phyloP scores from a whole-genome alignment of 495 filamentous ascomycete genomes.

The Trichocladium antarcticum region DNA sequence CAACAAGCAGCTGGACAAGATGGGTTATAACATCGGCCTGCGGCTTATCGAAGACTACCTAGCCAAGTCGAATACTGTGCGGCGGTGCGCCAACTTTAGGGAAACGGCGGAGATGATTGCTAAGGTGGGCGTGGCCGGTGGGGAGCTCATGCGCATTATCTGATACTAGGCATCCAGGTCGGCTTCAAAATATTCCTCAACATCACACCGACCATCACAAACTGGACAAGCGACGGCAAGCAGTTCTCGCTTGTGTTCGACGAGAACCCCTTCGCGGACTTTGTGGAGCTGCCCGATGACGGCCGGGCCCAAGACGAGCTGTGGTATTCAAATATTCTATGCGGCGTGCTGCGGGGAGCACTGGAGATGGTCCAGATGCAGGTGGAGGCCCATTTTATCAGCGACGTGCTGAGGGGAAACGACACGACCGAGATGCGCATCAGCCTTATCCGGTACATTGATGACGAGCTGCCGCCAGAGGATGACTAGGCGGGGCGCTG shows the following conservation, averaged over 20 bases:
- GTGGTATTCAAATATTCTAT: conserved; percentile 97
- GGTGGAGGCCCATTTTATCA: conserved; percentile 93
- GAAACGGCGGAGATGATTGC: conserved; percentile 96
- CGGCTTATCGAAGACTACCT: conserved; percentile 96
- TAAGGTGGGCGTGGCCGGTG: conserved; percentile 48
- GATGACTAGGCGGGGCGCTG: conserved; percentile 54
- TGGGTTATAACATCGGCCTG: conserved; percentile 97
- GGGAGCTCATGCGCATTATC: neutral
- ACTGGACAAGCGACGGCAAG: conserved; percentile 92
- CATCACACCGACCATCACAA: conserved; percentile 86
- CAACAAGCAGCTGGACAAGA: conserved; percentile 95
- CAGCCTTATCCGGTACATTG: conserved; percentile 84
- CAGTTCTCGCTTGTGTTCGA: conserved; percentile 94
- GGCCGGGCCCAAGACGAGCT: conserved; percentile 91
- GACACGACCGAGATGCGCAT: conserved; percentile 97
- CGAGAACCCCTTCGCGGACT: conserved; percentile 93
- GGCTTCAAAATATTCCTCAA: conserved; percentile 99
- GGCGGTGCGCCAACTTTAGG: conserved; percentile 77
- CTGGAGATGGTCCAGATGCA: conserved; percentile 99
- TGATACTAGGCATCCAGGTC: conserved; percentile 43
- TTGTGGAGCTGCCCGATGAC: conserved; percentile 94
- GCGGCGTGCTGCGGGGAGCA: conserved; percentile 79
- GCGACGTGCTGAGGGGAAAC: conserved; percentile 84
- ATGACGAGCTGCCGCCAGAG: conserved; percentile 93
- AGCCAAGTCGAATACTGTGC: conserved; percentile 77